These are phyloP conservation scores for Emericellopsis cladophorae DNA, from an alignment of 2,329 filamentous ascomycete genomes.

Conservation along the genomic window DNA sequence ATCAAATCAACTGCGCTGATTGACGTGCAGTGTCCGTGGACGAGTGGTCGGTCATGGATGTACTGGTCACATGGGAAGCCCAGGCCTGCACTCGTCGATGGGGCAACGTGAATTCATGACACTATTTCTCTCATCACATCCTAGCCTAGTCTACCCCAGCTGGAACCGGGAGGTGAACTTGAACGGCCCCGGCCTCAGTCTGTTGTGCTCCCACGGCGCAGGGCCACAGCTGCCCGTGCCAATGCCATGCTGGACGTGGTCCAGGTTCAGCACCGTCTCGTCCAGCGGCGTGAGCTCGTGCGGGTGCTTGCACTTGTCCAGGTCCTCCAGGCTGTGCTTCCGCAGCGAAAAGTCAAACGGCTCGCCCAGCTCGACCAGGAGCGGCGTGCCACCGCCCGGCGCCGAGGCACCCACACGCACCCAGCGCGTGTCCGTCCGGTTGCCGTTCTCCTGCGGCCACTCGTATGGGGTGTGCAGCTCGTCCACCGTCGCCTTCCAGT, in stretches of 20 bases:
- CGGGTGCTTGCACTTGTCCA: conserved; percentile 3
- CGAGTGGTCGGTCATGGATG: too few species aligned
- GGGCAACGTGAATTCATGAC: too few species aligned
- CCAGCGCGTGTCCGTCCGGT: conserved; percentile 48
- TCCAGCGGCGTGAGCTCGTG: conserved; percentile 3
- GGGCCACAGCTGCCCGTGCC: conserved; percentile 11
- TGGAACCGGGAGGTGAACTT: conserved; percentile 10
- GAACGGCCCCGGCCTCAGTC: conserved; percentile 11
- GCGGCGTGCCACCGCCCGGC: conserved; percentile 2
- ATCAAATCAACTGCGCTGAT: too few species aligned
- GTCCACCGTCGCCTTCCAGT: conserved; percentile 29
- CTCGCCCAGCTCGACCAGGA: conserved; percentile 1
- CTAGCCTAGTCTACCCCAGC: background rate
- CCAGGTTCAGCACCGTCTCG: conserved; percentile 2
- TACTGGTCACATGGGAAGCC: too few species aligned
- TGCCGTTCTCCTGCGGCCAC: conserved; percentile 56
- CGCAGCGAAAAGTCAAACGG: conserved; percentile 3
- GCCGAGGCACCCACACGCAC: conserved; percentile 21
- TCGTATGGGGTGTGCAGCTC: conserved; percentile 48
- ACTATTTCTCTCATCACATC: background rate
- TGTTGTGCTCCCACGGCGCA: conserved; percentile 10
- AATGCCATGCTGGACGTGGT: conserved; percentile 4
- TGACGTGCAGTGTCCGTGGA: too few species aligned
- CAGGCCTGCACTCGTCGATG: too few species aligned
- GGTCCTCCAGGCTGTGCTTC: conserved; percentile 2